A percentile compares a stretch with the other conserved stretches of the same genome.
Conservation (phyloP, 2,329 filamentous ascomycete species). For the Fusarium fracticaudum region DNA sequence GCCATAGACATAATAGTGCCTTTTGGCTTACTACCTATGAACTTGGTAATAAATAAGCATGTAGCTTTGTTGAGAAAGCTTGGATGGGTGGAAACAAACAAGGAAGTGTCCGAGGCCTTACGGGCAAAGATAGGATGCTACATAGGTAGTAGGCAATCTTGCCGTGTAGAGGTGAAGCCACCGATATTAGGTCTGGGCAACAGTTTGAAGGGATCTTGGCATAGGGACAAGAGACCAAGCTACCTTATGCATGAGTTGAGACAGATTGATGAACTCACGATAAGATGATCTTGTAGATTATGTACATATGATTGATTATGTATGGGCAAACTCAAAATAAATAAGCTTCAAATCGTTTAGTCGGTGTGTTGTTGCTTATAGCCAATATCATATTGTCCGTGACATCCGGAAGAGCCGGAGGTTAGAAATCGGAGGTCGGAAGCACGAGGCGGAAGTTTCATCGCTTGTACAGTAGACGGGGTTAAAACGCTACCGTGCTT, state of each 20-base stretch:
- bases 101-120: not conserved
- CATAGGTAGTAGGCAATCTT: not conserved
- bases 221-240: not conserved
- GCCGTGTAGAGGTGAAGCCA: not conserved
- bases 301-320: not conserved
- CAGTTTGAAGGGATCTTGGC: not conserved
- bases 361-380: not conserved
- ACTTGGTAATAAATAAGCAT: not conserved
- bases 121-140: not conserved
- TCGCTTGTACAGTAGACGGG: not conserved
- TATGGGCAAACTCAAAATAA: not conserved
- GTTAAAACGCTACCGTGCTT: conserved; percentile 10
- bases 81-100: not conserved
- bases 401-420: conserved; percentile 17
- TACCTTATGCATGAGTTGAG: not conserved
- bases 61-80: not conserved
- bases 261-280: not conserved
- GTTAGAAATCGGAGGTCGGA: conserved; percentile 2
- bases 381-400: not conserved
- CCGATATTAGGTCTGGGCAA: not conserved
- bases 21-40: not conserved
- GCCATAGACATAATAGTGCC: not conserved
- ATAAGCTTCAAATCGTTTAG: not conserved
- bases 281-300: not conserved
- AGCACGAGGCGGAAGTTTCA: not conserved